A percentile compares a stretch with the other conserved stretches of the same genome.
Conservation (phyloP, 495 filamentous ascomycete species). For the Daldinia loculata region DNA sequence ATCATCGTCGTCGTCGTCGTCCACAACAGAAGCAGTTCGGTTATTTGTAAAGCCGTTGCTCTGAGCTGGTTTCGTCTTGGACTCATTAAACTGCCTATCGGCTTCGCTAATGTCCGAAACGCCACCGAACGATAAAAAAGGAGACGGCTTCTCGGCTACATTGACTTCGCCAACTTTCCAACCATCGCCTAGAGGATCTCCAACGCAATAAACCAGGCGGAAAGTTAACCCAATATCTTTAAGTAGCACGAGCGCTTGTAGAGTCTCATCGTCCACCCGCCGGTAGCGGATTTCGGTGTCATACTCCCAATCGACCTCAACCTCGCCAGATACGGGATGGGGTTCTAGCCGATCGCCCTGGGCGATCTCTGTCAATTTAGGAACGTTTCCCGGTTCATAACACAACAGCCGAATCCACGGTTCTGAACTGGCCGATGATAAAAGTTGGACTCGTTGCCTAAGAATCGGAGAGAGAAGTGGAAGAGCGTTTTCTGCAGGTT, state of each 20-base stretch:
- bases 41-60: slow-evolving; percentile 24
- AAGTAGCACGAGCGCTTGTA: slow-evolving; percentile 72
- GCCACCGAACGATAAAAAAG: slow-evolving; percentile 53
- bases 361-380: slow-evolving; percentile 71
- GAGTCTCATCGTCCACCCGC: slow-evolving; percentile 84
- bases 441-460: slow-evolving; percentile 83
- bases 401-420: slow-evolving; percentile 92
- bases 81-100: slow-evolving; percentile 52
- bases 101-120: slow-evolving; percentile 52
- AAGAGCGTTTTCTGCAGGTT: slow-evolving; percentile 78
- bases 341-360: slow-evolving; percentile 77
- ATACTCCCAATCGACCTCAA: slow-evolving; percentile 72
- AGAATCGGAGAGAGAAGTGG: slow-evolving; percentile 90
- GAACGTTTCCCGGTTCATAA: slow-evolving; percentile 75
- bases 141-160: slow-evolving; percentile 60
- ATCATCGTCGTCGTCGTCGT: slow-evolving; percentile 74
- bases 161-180: slow-evolving; percentile 88
- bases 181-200: slow-evolving; percentile 73
- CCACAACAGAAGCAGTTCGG: slow-evolving; percentile 38
- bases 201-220: slow-evolving; percentile 60
- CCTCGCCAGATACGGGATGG: slow-evolving; percentile 91
- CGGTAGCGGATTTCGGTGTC: slow-evolving; percentile 74
- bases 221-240: slow-evolving; percentile 63
- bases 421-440: slow-evolving; percentile 70
- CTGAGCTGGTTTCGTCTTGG: slow-evolving; percentile 34